phyloP scores from a whole-genome alignment of 768 basidiomycete genomes.

The Collybia nuda region DNA sequence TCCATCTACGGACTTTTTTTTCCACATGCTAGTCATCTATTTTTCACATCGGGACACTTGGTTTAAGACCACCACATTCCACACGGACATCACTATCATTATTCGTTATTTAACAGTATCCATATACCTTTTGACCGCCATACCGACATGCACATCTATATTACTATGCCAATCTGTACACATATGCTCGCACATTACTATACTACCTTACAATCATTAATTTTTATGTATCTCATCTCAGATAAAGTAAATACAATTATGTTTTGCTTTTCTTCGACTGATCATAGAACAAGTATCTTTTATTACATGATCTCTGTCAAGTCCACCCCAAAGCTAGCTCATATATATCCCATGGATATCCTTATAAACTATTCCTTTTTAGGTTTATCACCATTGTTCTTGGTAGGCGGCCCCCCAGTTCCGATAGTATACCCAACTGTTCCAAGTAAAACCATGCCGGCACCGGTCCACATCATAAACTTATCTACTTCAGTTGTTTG shows the following conservation, averaged over 20 bases:
- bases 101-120: constrained; percentile 1
- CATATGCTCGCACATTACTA: constrained; percentile 1
- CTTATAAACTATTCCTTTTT: constrained; percentile 11
- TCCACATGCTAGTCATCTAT: constrained; percentile 23
- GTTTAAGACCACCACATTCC: background rate
- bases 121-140: background rate
- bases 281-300: no score
- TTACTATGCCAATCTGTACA: background rate
- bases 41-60: constrained; percentile 4
- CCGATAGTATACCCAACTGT: constrained; percentile 67
- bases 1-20: background rate
- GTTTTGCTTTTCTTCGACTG: no score
- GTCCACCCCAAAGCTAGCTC: no score
- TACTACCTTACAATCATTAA: background rate
- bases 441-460: constrained; percentile 65
- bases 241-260: no score
- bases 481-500: constrained; percentile 30
- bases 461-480: constrained; percentile 67
- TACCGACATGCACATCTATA: background rate
- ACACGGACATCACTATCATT: constrained; percentile 14
- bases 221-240: no score
- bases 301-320: no score
- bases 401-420: constrained; percentile 21
- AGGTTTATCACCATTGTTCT: constrained; percentile 14
- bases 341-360: background rate